phyloP scores from a whole-genome alignment of 2,329 filamentous ascomycete genomes.

The Pseudomassariella vexata region DNA sequence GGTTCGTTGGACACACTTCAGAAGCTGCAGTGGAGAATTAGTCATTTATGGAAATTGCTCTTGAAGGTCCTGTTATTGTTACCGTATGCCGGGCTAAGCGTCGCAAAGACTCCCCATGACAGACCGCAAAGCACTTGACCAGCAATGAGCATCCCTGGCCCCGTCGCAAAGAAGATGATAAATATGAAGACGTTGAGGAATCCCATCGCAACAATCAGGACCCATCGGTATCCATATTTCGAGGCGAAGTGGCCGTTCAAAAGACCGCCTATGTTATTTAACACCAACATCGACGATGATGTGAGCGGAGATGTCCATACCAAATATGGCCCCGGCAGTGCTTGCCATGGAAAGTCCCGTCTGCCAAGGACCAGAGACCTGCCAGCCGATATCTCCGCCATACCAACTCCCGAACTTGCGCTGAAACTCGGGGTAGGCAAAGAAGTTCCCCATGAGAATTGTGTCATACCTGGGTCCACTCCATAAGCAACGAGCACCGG shows the following conservation, averaged over 20 bases:
- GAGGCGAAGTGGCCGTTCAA: constrained; percentile 23
- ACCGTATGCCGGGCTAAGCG: constrained; percentile 25
- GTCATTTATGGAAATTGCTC: too few relatives aligned
- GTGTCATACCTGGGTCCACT: constrained; percentile 18
- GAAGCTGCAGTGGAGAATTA: constrained; percentile 15
- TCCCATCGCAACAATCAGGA: constrained; percentile 21
- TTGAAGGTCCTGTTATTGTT: background rate
- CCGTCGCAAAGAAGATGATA: constrained; percentile 20
- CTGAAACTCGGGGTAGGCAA: constrained; percentile 23
- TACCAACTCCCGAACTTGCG: constrained; percentile 22
- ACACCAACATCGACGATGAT: too few relatives aligned
- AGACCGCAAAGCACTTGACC: constrained; percentile 25
- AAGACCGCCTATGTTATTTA: constrained; percentile 16
- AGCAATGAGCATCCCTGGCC: constrained; percentile 15
- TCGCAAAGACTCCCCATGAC: constrained; percentile 25
- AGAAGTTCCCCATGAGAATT: constrained; percentile 24
- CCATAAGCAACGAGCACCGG: constrained; percentile 1
- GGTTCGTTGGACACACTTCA: constrained; percentile 18
- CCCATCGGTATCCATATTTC: constrained; percentile 22
- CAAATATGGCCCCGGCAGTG: constrained; percentile 22
- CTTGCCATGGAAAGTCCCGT: constrained; percentile 22
- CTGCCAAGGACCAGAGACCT: constrained; percentile 23
- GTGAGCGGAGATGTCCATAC: too few relatives aligned
- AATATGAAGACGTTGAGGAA: constrained; percentile 23
- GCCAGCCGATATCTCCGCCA: constrained; percentile 13